Evolutionary conservation across 805 yeast species (phyloP).

Genomic region (Pichia scutulata): DNA sequence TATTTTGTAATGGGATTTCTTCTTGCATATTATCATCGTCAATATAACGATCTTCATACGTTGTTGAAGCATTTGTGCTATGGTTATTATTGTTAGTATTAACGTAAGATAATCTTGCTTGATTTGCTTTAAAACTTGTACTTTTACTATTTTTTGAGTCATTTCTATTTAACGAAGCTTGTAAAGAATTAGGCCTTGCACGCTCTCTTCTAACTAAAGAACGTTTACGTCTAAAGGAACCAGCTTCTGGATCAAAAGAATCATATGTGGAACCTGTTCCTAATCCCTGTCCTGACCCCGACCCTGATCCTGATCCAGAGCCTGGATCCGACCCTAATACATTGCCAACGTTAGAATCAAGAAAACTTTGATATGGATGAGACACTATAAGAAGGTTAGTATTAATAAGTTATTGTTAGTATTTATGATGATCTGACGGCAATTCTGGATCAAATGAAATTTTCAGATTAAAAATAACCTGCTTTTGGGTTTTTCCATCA

Average conservation of each 20-base stretch:
- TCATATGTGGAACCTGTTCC: conserved; percentile 1
- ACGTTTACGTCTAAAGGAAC: conserved; percentile 41
- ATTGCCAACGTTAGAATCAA: not conserved
- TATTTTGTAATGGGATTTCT: conserved; percentile 4
- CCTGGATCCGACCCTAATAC: too few species aligned
- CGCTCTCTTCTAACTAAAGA: conserved; percentile 86
- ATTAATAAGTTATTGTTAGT: not conserved
- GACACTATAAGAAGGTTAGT: not conserved
- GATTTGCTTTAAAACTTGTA: not conserved
- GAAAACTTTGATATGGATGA: not conserved
- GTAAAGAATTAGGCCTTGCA: conserved; percentile 27
- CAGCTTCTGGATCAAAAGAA: conserved; percentile 26
- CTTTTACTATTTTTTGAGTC: conserved; percentile 4
- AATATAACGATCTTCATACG: not conserved
- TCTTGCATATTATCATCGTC: not conserved
- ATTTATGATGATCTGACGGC: not conserved
- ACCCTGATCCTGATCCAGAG: not conserved
- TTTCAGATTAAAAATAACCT: too few species aligned
- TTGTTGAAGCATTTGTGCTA: not conserved
- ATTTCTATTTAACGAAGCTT: conserved; percentile 1
- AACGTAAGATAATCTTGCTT: conserved; percentile 2
- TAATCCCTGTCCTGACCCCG: not conserved
- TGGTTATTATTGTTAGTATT: not conserved
- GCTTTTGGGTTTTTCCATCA: not conserved
- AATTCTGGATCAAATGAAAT: not conserved